A percentile compares a stretch with the other conserved stretches of the same genome.
Evolutionary conservation across 106 monocot species (phyloP).

Genomic region (Dactylorhiza incarnata): DNA sequence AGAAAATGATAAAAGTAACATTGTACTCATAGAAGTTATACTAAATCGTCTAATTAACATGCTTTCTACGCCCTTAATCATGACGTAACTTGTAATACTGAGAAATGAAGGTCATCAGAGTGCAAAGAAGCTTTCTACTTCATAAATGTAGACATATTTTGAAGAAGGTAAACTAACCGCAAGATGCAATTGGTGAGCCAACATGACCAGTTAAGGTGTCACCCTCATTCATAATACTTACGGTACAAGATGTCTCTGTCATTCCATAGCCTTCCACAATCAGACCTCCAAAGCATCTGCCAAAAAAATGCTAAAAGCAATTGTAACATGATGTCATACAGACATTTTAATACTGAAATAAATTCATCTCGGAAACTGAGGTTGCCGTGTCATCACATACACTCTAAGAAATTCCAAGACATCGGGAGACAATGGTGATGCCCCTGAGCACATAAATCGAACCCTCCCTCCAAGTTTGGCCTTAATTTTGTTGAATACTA

Average conservation of each 20-base stretch:
- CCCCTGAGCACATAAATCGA: constrained; percentile 81
- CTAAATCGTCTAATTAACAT: neutral
- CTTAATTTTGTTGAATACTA: constrained; percentile 98
- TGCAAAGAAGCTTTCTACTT: neutral
- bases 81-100: neutral
- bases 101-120: neutral
- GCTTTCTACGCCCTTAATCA: neutral
- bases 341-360: neutral
- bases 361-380: neutral
- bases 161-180: constrained; percentile 43
- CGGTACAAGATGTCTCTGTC: constrained; percentile 93
- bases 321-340: neutral
- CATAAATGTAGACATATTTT: neutral
- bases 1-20: too few species aligned
- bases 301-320: constrained; percentile 4
- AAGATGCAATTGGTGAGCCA: constrained; percentile 83
- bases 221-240: constrained; percentile 58
- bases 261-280: constrained; percentile 98
- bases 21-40: too few species aligned
- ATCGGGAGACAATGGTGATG: constrained; percentile 90
- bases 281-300: constrained; percentile 80
- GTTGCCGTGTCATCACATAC: constrained; percentile 36
- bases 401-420: constrained; percentile 87
- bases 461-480: constrained; percentile 82
- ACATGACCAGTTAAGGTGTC: constrained; percentile 85